Evolutionary conservation across 345 rosid species (phyloP).

Genomic region (Limnanthes douglasii): DNA sequence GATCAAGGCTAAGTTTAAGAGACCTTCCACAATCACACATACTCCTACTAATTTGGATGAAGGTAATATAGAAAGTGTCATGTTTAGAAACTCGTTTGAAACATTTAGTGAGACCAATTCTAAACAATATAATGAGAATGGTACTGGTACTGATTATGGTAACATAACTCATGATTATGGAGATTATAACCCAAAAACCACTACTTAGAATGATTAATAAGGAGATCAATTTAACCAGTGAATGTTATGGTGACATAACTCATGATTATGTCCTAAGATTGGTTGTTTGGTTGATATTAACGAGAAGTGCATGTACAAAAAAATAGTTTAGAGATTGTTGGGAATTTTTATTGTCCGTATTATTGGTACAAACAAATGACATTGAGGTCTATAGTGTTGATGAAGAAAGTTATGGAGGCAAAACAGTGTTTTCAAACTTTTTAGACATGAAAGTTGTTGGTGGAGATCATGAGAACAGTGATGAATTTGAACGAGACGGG

Average conservation of each 20-base stretch:
- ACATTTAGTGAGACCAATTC: too few relatives aligned
- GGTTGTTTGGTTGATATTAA: constrained; percentile 34
- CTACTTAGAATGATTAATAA: not conserved
- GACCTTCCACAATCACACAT: not conserved
- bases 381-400: constrained; percentile 11
- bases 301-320: constrained; percentile 15
- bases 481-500: too few relatives aligned
- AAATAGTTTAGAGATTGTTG: constrained; percentile 27
- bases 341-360: constrained; percentile 45
- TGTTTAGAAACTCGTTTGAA: too few relatives aligned
- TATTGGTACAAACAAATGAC: constrained; percentile 36
- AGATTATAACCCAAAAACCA: not conserved
- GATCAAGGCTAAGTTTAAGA: not conserved
- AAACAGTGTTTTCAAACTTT: constrained; percentile 14
- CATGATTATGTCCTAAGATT: constrained; percentile 22
- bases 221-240: constrained; percentile 3
- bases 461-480: constrained; percentile 1
- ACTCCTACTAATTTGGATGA: not conserved
- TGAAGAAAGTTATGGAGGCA: constrained; percentile 17
- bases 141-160: not conserved
- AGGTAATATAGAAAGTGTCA: too few relatives aligned
- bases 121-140: constrained; percentile 11
- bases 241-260: constrained; percentile 6
- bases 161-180: not conserved
- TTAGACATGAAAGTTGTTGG: constrained; percentile 8